phyloP scores from a whole-genome alignment of 108 stramenopile species.

The Thalassiosira profunda region DNA sequence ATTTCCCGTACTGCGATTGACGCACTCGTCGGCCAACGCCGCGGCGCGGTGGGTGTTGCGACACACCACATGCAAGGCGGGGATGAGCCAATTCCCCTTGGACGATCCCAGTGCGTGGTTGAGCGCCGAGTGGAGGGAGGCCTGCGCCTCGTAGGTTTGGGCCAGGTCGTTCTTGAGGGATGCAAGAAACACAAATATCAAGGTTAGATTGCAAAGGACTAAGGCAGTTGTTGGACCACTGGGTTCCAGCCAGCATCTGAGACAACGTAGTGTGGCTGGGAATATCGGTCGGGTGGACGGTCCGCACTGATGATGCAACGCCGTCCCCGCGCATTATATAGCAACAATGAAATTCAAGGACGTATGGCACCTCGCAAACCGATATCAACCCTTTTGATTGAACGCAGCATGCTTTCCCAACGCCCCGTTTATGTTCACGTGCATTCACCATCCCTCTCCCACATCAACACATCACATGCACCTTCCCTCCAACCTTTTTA shows the following conservation, averaged over 20 bases:
- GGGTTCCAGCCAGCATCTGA: constrained; percentile 45
- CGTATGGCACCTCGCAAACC: background rate
- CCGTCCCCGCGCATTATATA: constrained; percentile 42
- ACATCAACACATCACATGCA: constrained; percentile 3
- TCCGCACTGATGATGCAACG: constrained; percentile 42
- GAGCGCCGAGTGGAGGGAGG: constrained; percentile 66
- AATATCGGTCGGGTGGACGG: constrained; percentile 49
- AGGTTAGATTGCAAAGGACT: background rate
- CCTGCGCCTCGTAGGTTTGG: constrained; percentile 66
- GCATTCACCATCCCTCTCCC: background rate
- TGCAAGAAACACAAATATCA: background rate
- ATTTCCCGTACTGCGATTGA: constrained; percentile 22
- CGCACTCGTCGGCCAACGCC: constrained; percentile 59
- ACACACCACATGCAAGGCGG: constrained; percentile 78
- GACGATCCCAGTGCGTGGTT: constrained; percentile 71
- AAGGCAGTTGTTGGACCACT: constrained; percentile 58
- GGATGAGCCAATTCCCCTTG: constrained; percentile 86
- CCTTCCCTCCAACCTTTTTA: too few relatives aligned
- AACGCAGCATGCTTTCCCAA: constrained; percentile 4
- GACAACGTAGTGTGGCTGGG: constrained; percentile 24
- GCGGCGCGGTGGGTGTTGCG: constrained; percentile 75
- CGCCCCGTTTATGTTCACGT: constrained; percentile 9
- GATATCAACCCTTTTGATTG: constrained; percentile 49
- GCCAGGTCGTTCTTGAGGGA: constrained; percentile 52
- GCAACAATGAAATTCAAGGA: constrained; percentile 17